Evolutionary conservation across 73 alveolate species (phyloP).

Genomic region (Uronychia binucleata): DNA sequence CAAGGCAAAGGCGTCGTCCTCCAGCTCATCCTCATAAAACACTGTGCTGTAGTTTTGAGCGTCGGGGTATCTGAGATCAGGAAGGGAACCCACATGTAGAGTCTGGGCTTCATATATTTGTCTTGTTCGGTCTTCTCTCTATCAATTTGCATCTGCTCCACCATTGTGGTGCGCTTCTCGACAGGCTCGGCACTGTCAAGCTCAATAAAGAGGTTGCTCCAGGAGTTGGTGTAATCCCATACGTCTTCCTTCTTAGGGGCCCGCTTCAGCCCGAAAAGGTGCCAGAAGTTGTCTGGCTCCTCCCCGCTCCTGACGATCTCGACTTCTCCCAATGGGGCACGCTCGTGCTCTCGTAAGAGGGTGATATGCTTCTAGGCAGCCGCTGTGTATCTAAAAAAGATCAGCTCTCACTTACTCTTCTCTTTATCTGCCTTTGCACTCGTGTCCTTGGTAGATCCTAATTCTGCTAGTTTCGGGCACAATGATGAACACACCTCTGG

Average conservation of each 20-base stretch:
- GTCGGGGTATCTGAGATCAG: not conserved
- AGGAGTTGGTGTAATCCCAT: not conserved
- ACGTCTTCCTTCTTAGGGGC: not conserved
- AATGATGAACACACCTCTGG: constrained; percentile 78
- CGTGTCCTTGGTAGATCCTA: not conserved
- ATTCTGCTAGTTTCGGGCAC: constrained; percentile 23
- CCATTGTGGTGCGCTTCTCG: not conserved
- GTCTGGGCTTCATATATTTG: not conserved
- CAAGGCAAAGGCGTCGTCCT: not conserved
- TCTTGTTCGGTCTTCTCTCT: not conserved
- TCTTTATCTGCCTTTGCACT: not conserved
- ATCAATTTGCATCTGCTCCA: not conserved
- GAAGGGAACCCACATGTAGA: not conserved
- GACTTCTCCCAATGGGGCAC: not conserved
- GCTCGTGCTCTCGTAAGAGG: not conserved
- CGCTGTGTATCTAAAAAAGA: not conserved
- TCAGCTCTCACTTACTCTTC: not conserved
- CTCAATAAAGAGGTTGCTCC: not conserved
- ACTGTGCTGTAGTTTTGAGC: not conserved
- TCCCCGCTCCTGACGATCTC: not conserved
- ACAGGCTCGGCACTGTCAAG: not conserved
- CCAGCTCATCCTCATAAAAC: not conserved
- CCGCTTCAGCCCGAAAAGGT: not conserved
- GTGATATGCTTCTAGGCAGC: not conserved
- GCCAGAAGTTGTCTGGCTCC: not conserved